Evolutionary conservation across 305 asterid species (phyloP), one percentile per base, ranked within the genome.

Genomic region (Fraxinus paxiana): DNA sequence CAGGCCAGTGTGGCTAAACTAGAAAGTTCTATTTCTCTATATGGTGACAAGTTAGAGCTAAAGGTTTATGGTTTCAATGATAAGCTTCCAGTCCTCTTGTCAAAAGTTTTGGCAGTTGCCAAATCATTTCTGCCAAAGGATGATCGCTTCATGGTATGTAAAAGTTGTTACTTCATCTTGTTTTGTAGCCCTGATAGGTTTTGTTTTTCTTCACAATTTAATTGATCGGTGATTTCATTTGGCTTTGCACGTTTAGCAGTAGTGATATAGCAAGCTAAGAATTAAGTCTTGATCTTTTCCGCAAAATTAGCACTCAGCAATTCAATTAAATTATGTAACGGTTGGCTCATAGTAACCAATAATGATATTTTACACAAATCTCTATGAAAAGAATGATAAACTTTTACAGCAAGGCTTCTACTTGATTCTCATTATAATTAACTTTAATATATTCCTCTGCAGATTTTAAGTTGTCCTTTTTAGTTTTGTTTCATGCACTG

Each of bases 1-100:
- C 92, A 96, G 99, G 99, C 99, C 28, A 92, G 98, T 83, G 90
- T 94, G 83, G 97, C 99, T 51, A 96, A 94, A 82, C 84, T 96
- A 85, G 99, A 92, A 90, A 94, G 91, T 84, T 92, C 97, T 80
- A 88, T 96, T 85, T 92, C 97, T 74, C 86, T 96, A 22, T 89
- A 90, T 86, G 97, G 98, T 28, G 98, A 96, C 85, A 92, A 90
- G 88, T 89, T 96, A 88, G 98, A 96, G 90, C 90, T 96, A 48
- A 96, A 91, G 92, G 92, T 96, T 61, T 92, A 92, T 88, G 99
- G 99, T 84, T 96, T 94, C 91, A 96, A 91, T 77, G 98, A 94
- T 85, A 96, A 94, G 91, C 98, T 96, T 83, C 90, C 97, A 31
- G 94, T 89, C 81, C 98, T 96, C 82, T 87, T 96, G 82, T 85